phyloP scores from a whole-genome alignment of 768 basidiomycete species.

The Udeniomyces megalosporus region DNA sequence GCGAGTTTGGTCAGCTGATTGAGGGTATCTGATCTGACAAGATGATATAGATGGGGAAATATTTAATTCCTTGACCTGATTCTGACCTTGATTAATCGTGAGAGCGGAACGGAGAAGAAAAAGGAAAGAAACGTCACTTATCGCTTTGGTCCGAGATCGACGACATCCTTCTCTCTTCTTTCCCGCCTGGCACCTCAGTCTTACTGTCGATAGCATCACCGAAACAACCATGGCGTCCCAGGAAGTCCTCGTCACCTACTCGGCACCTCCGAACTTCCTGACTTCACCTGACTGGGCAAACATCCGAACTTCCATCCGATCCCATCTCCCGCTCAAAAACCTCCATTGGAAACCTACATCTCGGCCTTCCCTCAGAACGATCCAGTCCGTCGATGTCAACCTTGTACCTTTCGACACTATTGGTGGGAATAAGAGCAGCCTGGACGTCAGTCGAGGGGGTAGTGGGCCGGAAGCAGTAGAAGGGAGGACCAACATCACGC shows the following conservation, averaged over 20 bases:
- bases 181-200: too few relatives aligned
- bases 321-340: conserved; percentile 55
- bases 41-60: too few relatives aligned
- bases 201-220: too few relatives aligned
- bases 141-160: too few relatives aligned
- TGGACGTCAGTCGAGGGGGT: conserved; percentile 31
- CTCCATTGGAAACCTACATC: conserved; percentile 79
- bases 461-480: too few relatives aligned
- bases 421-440: conserved; percentile 15
- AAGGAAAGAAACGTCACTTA: too few relatives aligned
- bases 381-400: conserved; percentile 70
- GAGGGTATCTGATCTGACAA: background rate
- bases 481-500: conserved; percentile 58
- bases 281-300: conserved; percentile 16
- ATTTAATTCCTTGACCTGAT: too few relatives aligned
- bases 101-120: too few relatives aligned
- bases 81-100: too few relatives aligned
- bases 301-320: conserved; percentile 5
- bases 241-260: conserved; percentile 2
- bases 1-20: conserved; percentile 48
- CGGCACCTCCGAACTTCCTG: conserved; percentile 8
- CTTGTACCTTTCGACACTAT: conserved; percentile 40
- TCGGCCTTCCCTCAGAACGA: conserved; percentile 58
- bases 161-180: too few relatives aligned
- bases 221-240: background rate